Evolutionary conservation across 2,329 filamentous ascomycete genomes (phyloP).

Genomic region (Lasiodiplodia theobromae): DNA sequence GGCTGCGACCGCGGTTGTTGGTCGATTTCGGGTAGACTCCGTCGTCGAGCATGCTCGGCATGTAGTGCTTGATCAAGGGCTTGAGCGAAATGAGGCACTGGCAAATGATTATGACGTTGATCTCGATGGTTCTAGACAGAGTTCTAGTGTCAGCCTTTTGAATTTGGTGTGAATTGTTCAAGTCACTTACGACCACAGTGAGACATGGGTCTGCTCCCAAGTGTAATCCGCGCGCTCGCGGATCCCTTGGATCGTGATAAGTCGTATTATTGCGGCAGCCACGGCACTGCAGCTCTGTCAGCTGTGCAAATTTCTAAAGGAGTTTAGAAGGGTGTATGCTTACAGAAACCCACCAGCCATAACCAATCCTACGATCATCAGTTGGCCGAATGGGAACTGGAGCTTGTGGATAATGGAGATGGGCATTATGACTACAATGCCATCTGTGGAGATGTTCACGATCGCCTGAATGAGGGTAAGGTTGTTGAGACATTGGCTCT

Average conservation of each 20-base stretch:
- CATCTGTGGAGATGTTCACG: not conserved
- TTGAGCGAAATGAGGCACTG: constrained; percentile 86
- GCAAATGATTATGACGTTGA: constrained; percentile 83
- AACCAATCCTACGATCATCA: not conserved
- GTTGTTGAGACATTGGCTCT: constrained; percentile 11
- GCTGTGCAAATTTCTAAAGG: not conserved
- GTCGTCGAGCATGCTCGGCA: constrained; percentile 60
- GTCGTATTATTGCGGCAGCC: not conserved
- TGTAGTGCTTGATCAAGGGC: constrained; percentile 70
- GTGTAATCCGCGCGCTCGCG: not conserved
- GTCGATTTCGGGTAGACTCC: constrained; percentile 3
- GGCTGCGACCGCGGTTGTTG: not conserved
- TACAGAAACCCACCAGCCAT: constrained; percentile 11
- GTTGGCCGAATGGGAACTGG: not conserved
- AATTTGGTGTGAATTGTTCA: too few relatives aligned
- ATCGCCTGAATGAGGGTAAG: constrained; percentile 8
- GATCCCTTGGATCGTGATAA: not conserved
- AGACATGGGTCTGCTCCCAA: constrained; percentile 7
- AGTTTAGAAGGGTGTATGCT: not conserved
- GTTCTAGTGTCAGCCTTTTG: not conserved
- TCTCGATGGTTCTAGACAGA: constrained; percentile 66
- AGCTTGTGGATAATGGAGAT: not conserved
- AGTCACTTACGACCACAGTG: constrained; percentile 8
- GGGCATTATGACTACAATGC: not conserved
- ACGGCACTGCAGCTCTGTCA: not conserved